Evolutionary conservation across 345 rosid species (phyloP).

Genomic region (Pugionium dolabratum): DNA sequence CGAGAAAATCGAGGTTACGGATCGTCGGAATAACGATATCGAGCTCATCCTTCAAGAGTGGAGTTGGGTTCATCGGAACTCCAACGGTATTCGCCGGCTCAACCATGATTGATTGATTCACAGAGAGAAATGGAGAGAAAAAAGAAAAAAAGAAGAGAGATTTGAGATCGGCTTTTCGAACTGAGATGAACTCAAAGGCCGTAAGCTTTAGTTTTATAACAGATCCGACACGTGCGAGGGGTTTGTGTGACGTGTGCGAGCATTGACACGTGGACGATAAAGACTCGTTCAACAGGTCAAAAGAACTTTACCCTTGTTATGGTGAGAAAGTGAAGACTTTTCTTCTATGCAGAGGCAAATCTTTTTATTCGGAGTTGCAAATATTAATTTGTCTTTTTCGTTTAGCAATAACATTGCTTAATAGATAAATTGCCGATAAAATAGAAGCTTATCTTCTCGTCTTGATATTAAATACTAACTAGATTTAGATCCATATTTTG

Average conservation of each 20-base stretch:
- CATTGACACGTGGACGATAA: constrained; percentile 30
- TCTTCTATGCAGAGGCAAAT: constrained; percentile 21
- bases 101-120: constrained; percentile 43
- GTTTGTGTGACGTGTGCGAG: background rate
- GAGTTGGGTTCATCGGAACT: constrained; percentile 37
- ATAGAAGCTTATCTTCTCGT: background rate
- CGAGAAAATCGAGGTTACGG: constrained; percentile 89
- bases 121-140: background rate
- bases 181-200: constrained; percentile 18
- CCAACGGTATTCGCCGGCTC: constrained; percentile 51
- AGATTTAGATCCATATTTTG: too few species aligned
- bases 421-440: background rate
- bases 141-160: constrained; percentile 1
- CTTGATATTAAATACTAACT: too few species aligned
- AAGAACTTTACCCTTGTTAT: constrained; percentile 13
- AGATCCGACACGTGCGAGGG: constrained; percentile 24
- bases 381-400: background rate
- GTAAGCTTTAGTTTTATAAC: constrained; percentile 23
- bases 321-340: constrained; percentile 38
- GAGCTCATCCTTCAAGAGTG: constrained; percentile 75
- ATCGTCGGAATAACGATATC: constrained; percentile 96
- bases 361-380: constrained; percentile 8
- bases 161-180: constrained; percentile 33
- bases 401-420: background rate
- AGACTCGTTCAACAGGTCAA: constrained; percentile 31